Conservation (phyloP, 768 basidiomycete species). For the Naganishia vishniacii region DNA sequence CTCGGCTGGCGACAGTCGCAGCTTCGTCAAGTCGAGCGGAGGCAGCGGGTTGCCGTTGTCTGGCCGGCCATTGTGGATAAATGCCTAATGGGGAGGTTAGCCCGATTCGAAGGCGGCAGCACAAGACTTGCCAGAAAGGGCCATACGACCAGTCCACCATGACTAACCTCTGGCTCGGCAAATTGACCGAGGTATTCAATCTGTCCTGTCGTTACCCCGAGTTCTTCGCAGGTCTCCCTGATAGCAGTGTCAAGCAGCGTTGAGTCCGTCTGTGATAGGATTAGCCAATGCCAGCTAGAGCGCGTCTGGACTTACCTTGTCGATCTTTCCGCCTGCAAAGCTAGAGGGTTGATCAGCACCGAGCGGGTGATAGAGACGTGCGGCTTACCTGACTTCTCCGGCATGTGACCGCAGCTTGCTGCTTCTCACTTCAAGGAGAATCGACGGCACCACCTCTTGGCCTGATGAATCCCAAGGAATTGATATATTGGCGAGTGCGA, state of each 20-base stretch:
- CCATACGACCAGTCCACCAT: slow-evolving; percentile 42
- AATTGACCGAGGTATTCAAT: slow-evolving; percentile 28
- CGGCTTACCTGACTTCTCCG: slow-evolving; percentile 45
- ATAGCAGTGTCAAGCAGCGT: slow-evolving; percentile 28
- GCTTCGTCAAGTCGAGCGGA: slow-evolving; percentile 28
- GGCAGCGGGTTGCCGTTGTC: slow-evolving; percentile 19
- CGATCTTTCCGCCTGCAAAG: slow-evolving; percentile 47
- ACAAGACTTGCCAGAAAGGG: slow-evolving; percentile 39
- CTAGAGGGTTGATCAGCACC: slow-evolving; percentile 21
- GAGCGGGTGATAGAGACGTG: background rate
- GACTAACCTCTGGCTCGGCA: slow-evolving; percentile 36
- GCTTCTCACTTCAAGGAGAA: slow-evolving; percentile 40
- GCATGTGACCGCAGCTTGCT: slow-evolving; percentile 40
- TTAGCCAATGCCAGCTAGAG: background rate
- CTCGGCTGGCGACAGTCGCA: slow-evolving; percentile 36
- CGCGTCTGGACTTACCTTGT: slow-evolving; percentile 30
- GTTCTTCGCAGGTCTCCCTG: slow-evolving; percentile 28
- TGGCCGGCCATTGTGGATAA: background rate
- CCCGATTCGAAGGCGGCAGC: slow-evolving; percentile 28
- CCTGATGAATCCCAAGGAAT: background rate
- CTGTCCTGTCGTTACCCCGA: slow-evolving; percentile 22
- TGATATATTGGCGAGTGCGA: slow-evolving; percentile 40
- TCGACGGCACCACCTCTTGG: slow-evolving; percentile 29
- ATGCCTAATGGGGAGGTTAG: slow-evolving; percentile 27
- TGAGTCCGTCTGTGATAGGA: slow-evolving; percentile 12